Evolutionary conservation across 2,329 filamentous ascomycete genomes (phyloP).

Genomic region (Hypoxylon rubiginosum): DNA sequence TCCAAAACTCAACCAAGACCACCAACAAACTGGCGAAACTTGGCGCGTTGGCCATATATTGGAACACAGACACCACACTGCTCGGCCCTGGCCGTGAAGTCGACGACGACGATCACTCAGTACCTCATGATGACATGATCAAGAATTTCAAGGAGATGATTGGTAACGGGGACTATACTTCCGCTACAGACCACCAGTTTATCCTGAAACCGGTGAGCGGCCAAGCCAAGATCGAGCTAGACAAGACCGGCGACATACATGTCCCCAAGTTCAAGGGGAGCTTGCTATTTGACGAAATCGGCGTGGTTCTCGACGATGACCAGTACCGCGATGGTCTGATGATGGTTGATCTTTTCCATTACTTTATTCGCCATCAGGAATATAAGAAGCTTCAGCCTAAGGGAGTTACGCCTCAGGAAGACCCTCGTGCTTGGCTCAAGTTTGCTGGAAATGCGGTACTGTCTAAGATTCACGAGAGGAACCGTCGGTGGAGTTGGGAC

Average conservation of each 20-base stretch:
- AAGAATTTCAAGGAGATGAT: slow-evolving; percentile 84
- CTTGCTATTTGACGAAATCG: slow-evolving; percentile 95
- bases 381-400: slow-evolving; percentile 95
- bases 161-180: slow-evolving; percentile 72
- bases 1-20: slow-evolving; percentile 84
- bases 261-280: slow-evolving; percentile 90
- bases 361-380: slow-evolving; percentile 97
- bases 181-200: slow-evolving; percentile 79
- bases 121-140: slow-evolving; percentile 82
- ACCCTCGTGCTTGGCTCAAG: slow-evolving; percentile 90
- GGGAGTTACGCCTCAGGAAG: slow-evolving; percentile 82
- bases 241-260: slow-evolving; percentile 87
- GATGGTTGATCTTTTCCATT: slow-evolving; percentile 98
- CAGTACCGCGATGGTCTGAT: slow-evolving; percentile 98
- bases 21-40: slow-evolving; percentile 96
- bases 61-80: slow-evolving; percentile 93
- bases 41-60: slow-evolving; percentile 92
- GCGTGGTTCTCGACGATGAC: slow-evolving; percentile 95
- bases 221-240: slow-evolving; percentile 92
- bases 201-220: slow-evolving; percentile 97
- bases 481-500: slow-evolving; percentile 94
- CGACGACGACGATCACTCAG: slow-evolving; percentile 69
- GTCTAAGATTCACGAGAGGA: slow-evolving; percentile 93
- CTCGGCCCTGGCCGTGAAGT: slow-evolving; percentile 85
- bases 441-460: slow-evolving; percentile 93